Conservation (phyloP, 129 eudicot species). For the Flaveria linearis region DNA sequence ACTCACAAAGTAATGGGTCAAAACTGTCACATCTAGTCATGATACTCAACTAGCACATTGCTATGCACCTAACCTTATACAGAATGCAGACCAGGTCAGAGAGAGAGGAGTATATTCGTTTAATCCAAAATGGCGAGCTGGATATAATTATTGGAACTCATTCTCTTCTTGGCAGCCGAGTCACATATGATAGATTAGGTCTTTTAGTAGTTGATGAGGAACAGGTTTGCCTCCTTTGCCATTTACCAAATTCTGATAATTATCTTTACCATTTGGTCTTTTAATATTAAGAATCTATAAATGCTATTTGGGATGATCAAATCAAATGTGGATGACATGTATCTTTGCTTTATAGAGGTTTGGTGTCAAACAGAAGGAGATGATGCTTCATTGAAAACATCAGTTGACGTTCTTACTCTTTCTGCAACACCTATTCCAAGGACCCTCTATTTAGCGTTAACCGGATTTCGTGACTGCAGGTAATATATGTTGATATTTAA, state of each 20-base stretch:
- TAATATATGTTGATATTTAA: constrained; percentile 37
- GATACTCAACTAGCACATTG: constrained; percentile 23
- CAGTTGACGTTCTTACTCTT: constrained; percentile 95
- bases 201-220: constrained; percentile 96
- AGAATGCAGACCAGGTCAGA: constrained; percentile 66
- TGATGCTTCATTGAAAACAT: constrained; percentile 91
- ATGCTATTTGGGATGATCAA: constrained; percentile 10
- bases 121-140: constrained; percentile 78
- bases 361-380: constrained; percentile 99
- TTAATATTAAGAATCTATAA: constrained; percentile 10
- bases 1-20: constrained; percentile 1
- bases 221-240: constrained; percentile 61
- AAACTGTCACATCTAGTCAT: background rate
- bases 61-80: constrained; percentile 44
- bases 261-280: constrained; percentile 9
- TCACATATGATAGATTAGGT: constrained; percentile 75
- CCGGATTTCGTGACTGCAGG: constrained; percentile 99
- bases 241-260: constrained; percentile 13
- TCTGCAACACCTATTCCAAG: constrained; percentile 99
- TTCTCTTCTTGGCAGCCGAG: constrained; percentile 86
- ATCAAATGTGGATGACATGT: background rate
- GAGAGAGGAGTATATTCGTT: constrained; percentile 70
- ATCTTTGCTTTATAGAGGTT: constrained; percentile 67
- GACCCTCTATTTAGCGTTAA: constrained; percentile 94
- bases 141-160: constrained; percentile 94